Percentiles rank a stretch among this genome's conserved stretches.
Evolutionary conservation across 495 filamentous ascomycete genomes (phyloP).

Genomic region (Penicillium pulvis): DNA sequence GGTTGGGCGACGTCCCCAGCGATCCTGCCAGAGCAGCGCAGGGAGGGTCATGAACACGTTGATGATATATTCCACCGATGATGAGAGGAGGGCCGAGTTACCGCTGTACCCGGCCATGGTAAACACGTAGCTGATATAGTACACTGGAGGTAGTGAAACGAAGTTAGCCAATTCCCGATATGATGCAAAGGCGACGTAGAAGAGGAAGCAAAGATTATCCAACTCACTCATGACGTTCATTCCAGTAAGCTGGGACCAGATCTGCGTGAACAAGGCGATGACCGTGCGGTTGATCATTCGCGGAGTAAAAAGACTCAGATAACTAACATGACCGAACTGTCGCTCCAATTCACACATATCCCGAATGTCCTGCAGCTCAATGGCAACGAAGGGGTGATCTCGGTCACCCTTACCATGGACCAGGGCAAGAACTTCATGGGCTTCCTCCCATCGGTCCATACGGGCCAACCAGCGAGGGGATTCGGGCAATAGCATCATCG

Average conservation of each 20-base stretch:
- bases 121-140: slow-evolving; percentile 59
- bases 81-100: slow-evolving; percentile 51
- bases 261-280: slow-evolving; percentile 69
- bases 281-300: slow-evolving; percentile 67
- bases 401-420: slow-evolving; percentile 69
- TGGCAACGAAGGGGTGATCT: slow-evolving; percentile 57
- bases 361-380: slow-evolving; percentile 65
- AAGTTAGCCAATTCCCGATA: not conserved
- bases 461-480: slow-evolving; percentile 78
- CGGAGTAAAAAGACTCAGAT: slow-evolving; percentile 61
- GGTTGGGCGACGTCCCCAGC: slow-evolving; percentile 57
- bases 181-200: not conserved
- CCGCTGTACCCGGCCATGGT: slow-evolving; percentile 60
- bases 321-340: slow-evolving; percentile 54
- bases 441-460: slow-evolving; percentile 74
- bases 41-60: slow-evolving; percentile 50
- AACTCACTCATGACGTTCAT: slow-evolving; percentile 70
- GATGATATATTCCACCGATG: slow-evolving; percentile 65
- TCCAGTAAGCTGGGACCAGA: slow-evolving; percentile 75
- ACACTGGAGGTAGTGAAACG: slow-evolving; percentile 13
- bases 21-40: slow-evolving; percentile 52
- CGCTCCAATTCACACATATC: slow-evolving; percentile 65
- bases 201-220: no score
- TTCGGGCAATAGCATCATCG: slow-evolving; percentile 68
- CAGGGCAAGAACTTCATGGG: slow-evolving; percentile 60